Percentiles rank a stretch among this genome's conserved stretches.
Evolutionary conservation across 139 green algal genomes (phyloP).

Genomic region (Coccomyxa sp.): DNA sequence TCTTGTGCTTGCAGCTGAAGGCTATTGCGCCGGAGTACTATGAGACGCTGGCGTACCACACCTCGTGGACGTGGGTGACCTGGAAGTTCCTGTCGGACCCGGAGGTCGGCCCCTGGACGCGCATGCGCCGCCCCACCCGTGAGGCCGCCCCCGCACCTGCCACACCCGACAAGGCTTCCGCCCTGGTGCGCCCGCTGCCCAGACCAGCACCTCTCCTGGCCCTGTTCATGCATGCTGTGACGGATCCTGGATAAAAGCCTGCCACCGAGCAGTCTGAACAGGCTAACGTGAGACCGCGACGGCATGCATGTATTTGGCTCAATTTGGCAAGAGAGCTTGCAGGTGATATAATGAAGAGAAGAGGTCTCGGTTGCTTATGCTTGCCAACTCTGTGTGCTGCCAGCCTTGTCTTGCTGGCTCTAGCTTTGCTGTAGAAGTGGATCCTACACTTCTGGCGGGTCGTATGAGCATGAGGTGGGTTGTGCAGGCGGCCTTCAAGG

Average conservation of each 20-base stretch:
- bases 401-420: no score
- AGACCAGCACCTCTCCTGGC: no score
- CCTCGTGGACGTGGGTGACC: constrained; percentile 58
- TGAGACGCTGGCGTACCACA: constrained; percentile 49
- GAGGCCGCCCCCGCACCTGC: background rate
- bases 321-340: no score
- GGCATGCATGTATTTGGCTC: no score
- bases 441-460: background rate
- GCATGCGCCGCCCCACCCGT: background rate
- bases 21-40: constrained; percentile 73
- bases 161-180: background rate
- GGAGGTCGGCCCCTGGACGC: constrained; percentile 36
- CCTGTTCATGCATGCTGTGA: no score
- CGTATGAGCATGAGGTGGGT: background rate
- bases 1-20: constrained; percentile 26
- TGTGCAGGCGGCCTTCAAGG: background rate
- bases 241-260: no score
- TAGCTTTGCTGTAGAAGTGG: no score
- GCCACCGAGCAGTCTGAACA: no score
- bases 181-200: background rate
- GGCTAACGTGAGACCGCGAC: no score
- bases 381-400: no score
- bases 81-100: constrained; percentile 61
- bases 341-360: no score
- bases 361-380: no score